Conservation (phyloP, 2,329 filamentous ascomycete genomes). For the Sphaceloma murrayae region DNA sequence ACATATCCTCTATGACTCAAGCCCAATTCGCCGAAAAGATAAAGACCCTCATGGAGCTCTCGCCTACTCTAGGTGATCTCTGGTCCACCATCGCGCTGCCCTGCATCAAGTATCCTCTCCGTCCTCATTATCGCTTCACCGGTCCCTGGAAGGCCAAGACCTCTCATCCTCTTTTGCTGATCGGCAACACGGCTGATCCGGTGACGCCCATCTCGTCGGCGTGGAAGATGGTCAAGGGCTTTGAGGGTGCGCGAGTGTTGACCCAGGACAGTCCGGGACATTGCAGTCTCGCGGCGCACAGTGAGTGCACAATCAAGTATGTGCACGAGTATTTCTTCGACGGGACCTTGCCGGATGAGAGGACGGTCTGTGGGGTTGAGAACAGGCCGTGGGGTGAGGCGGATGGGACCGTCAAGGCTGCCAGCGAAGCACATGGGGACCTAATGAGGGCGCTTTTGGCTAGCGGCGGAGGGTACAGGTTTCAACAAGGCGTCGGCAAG, state of each 20-base stretch:
- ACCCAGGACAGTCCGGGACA: conserved; percentile 31
- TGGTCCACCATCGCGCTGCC: conserved; percentile 32
- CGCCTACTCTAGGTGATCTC: conserved; percentile 30
- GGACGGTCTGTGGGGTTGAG: conserved; percentile 12
- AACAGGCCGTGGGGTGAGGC: conserved; percentile 7
- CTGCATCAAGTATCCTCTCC: conserved; percentile 33
- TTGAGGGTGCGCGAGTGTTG: conserved; percentile 38
- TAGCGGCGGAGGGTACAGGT: conserved; percentile 6
- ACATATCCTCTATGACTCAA: conserved; percentile 24
- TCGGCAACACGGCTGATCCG: conserved; percentile 29
- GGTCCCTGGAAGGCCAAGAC: conserved; percentile 24
- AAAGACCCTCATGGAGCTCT: conserved; percentile 27
- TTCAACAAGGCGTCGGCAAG: background rate
- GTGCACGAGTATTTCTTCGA: conserved; percentile 9
- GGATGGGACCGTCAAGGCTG: background rate
- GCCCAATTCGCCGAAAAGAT: conserved; percentile 4
- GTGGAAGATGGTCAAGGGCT: conserved; percentile 34
- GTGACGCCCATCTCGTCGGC: conserved; percentile 37
- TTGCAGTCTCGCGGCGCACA: conserved; percentile 11
- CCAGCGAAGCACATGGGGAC: background rate
- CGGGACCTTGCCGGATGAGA: conserved; percentile 2
- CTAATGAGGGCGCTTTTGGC: conserved; percentile 1
- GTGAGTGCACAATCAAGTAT: conserved; percentile 5
- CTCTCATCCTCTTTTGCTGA: conserved; percentile 25
- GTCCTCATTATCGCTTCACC: conserved; percentile 29